These are phyloP conservation scores for Selaginella tamariscina DNA, from an alignment of 75 land plant species.

Conservation along the genomic window DNA sequence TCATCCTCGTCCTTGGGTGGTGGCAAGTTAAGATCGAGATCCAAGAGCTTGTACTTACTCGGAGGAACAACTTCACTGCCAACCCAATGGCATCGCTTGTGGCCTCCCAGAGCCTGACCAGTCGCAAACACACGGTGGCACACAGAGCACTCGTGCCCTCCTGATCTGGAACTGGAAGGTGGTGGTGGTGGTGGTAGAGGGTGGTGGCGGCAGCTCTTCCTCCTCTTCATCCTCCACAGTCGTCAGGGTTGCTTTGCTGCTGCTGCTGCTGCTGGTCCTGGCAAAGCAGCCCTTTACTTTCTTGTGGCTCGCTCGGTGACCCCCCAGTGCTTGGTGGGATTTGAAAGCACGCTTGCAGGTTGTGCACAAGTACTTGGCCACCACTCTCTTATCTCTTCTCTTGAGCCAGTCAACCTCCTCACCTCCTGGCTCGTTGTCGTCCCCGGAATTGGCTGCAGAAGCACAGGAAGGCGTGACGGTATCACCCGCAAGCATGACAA, in stretches of 20 bases:
- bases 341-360: slow-evolving; percentile 75
- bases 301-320: slow-evolving; percentile 82
- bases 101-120: not conserved
- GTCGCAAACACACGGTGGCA: not conserved
- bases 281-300: slow-evolving; percentile 84
- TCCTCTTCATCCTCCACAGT: not conserved
- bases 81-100: not conserved
- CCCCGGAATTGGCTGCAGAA: not conserved
- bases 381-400: no score
- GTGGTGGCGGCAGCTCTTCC: not conserved
- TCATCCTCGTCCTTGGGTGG: not conserved
- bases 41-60: not conserved
- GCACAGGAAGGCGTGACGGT: not conserved
- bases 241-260: not conserved
- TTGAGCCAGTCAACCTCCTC: not conserved
- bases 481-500: slow-evolving; percentile 19
- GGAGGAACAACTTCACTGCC: no score
- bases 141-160: not conserved
- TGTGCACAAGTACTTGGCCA: slow-evolving; percentile 49
- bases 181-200: not conserved
- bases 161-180: not conserved
- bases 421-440: not conserved
- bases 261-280: slow-evolving; percentile 11
- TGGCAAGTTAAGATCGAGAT: not conserved
- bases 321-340: slow-evolving; percentile 79